Base-by-base conservation (phyloP, 2,329 filamentous ascomycete species). In the Sporothrix variecibatus region DNA sequence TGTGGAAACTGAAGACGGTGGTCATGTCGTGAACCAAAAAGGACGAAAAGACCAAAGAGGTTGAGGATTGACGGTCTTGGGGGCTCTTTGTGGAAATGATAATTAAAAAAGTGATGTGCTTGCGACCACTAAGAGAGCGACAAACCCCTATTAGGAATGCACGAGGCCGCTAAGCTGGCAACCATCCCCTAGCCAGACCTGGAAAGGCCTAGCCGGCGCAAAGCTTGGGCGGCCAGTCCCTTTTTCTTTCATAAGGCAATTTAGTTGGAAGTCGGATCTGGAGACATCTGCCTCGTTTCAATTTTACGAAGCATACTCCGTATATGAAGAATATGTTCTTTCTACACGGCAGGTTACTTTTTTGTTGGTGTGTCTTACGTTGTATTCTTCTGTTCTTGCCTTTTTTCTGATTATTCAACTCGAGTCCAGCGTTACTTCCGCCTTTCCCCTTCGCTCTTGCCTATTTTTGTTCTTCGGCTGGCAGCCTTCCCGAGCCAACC, bases 401-500 rank as follows among this genome's bases (percentile, higher is more conserved):
- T 11, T 26, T n/a, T 68, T 17, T 15, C 3, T 26, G 40, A 68
- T n/a, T 51, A 11, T 43, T 15, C 31, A 6, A 34, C 7, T 51
- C 43, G 26, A 49, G 65, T 17, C 62, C n/a, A 67, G 38, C 62
- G 62, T 67, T 46, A 28, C 62, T 67, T 67, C 38, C 62, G 38
- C 62, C 12, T 26, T 46, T 43, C 38, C 62, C 62, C 34, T 65
- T 67, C 23, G 38, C 23, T 67, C 62, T 43, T 65, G 34, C 60
- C 62, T 67, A 28, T 67, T 46, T 67, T 46, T 43, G 62, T 28
- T 17, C 23, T 28, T 46, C 38, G 62, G 62, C 62, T 67, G 62
- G 60, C 38, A 67, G 62, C 62, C 38, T 67, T 67, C 62, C 62
- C 62, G 38, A 28, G 43, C 38, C 62, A 67, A 46, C 62, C 11